Percentiles rank a stretch among this genome's conserved stretches.
Conservation (phyloP, 306 rosid species). For the Ormosia semicastrata region DNA sequence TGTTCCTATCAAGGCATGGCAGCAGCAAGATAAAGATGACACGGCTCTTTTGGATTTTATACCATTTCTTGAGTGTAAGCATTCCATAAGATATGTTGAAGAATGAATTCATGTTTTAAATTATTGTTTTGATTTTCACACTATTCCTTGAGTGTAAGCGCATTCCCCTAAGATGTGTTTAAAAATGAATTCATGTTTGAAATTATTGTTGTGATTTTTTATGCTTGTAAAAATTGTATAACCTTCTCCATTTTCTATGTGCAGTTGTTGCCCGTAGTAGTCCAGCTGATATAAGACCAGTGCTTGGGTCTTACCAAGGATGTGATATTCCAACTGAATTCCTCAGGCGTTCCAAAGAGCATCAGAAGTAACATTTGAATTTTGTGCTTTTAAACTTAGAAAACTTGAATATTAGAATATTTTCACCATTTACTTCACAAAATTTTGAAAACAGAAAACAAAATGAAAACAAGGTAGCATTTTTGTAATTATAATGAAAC, state of each 20-base stretch:
- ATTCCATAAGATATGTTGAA: constrained; percentile 1
- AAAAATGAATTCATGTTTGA: neutral
- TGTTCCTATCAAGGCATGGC: constrained; percentile 77
- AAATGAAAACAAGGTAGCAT: neutral
- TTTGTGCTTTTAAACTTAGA: neutral
- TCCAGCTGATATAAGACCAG: constrained; percentile 90
- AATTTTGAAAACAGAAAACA: neutral
- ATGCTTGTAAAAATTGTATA: constrained; percentile 19
- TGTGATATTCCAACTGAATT: constrained; percentile 83
- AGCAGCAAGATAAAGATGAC: constrained; percentile 69
- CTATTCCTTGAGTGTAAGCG: constrained; percentile 78
- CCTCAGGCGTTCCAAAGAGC: constrained; percentile 81
- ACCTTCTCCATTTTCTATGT: constrained; percentile 21
- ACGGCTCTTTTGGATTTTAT: constrained; percentile 87
- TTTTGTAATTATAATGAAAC: neutral
- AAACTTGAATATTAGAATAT: neutral
- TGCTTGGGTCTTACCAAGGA: constrained; percentile 80
- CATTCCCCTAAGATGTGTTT: neutral
- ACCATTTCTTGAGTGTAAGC: constrained; percentile 96
- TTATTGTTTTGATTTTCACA: constrained; percentile 32
- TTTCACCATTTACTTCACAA: neutral
- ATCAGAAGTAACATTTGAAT: constrained; percentile 50
- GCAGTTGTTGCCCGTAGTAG: constrained; percentile 91
- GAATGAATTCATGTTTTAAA: neutral
- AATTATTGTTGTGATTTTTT: neutral